phyloP scores from a whole-genome alignment of 2,329 filamentous ascomycete species.

The Fusarium nanum region DNA sequence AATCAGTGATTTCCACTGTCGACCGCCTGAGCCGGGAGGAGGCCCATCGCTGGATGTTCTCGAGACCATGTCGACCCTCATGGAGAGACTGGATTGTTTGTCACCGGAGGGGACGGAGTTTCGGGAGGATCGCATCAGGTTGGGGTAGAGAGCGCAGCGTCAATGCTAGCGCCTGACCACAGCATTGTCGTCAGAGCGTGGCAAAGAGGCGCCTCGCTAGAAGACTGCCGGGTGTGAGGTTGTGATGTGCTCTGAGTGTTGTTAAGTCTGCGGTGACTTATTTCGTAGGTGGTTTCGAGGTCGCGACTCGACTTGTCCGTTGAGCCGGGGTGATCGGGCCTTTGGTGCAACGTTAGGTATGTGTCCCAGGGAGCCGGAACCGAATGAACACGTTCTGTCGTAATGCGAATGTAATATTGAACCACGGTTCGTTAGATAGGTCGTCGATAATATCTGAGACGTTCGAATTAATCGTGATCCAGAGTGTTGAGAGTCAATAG shows the following conservation, averaged over 20 bases:
- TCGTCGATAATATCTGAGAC: not conserved
- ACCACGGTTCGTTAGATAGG: not conserved
- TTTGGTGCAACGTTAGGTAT: constrained; percentile 28
- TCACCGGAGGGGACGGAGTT: constrained; percentile 28
- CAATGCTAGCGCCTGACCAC: constrained; percentile 41
- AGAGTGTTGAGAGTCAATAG: no score
- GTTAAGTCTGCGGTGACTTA: not conserved
- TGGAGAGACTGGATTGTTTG: constrained; percentile 27
- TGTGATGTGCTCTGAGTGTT: not conserved
- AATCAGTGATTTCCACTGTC: constrained; percentile 37
- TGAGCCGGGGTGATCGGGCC: constrained; percentile 21
- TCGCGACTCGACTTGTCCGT: constrained; percentile 9
- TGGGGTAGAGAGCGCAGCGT: constrained; percentile 40
- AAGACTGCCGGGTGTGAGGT: constrained; percentile 21
- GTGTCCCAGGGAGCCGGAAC: constrained; percentile 22
- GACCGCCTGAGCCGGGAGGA: constrained; percentile 25
- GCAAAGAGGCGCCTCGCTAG: constrained; percentile 39
- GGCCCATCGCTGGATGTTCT: constrained; percentile 48
- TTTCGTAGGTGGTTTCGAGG: not conserved
- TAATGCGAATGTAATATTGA: not conserved
- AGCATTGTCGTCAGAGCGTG: constrained; percentile 44
- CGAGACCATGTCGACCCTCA: constrained; percentile 47
- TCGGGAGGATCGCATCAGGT: constrained; percentile 43
- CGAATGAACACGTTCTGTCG: not conserved
- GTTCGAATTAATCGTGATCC: not conserved